Evolutionary conservation across 2,329 filamentous ascomycete species (phyloP).

Genomic region (Xylaria sp.): DNA sequence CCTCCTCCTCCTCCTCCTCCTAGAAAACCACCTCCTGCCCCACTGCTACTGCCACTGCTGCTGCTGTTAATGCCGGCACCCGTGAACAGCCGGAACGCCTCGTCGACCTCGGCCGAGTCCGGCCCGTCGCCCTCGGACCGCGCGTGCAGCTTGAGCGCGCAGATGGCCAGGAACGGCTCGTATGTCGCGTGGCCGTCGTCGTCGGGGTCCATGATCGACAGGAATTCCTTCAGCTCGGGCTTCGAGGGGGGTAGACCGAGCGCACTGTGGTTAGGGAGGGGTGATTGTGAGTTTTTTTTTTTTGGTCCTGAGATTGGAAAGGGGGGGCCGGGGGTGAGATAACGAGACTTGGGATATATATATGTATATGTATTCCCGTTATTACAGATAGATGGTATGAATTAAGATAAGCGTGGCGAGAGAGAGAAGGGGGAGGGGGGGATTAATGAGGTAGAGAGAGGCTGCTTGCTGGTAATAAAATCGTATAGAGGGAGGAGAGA

Average conservation of each 20-base stretch:
- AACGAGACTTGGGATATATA: too few relatives aligned
- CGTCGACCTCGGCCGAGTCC: conserved; percentile 75
- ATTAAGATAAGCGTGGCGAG: too few relatives aligned
- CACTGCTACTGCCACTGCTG: conserved; percentile 14
- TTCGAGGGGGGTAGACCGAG: conserved; percentile 76
- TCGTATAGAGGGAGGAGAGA: too few relatives aligned
- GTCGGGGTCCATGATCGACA: conserved; percentile 84
- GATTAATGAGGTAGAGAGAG: too few relatives aligned
- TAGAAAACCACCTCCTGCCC: conserved; percentile 34
- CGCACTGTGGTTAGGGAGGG: conserved; percentile 65
- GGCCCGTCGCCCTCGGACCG: conserved; percentile 62
- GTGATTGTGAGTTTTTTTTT: not conserved
- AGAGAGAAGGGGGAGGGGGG: not conserved
- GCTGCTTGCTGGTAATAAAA: too few relatives aligned
- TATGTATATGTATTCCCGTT: too few relatives aligned
- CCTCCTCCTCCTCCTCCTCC: conserved; percentile 33
- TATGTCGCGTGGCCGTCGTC: conserved; percentile 81
- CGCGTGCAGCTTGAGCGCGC: conserved; percentile 83
- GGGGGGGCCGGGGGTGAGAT: too few relatives aligned
- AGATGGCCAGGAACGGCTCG: conserved; percentile 84
- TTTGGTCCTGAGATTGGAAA: too few relatives aligned
- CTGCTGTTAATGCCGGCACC: conserved; percentile 59
- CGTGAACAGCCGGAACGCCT: conserved; percentile 85
- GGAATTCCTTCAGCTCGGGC: conserved; percentile 78
- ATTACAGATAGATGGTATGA: too few relatives aligned